Base-by-base conservation (phyloP, 805 yeast genomes). In the Metschnikowia peoriensis region DNA sequence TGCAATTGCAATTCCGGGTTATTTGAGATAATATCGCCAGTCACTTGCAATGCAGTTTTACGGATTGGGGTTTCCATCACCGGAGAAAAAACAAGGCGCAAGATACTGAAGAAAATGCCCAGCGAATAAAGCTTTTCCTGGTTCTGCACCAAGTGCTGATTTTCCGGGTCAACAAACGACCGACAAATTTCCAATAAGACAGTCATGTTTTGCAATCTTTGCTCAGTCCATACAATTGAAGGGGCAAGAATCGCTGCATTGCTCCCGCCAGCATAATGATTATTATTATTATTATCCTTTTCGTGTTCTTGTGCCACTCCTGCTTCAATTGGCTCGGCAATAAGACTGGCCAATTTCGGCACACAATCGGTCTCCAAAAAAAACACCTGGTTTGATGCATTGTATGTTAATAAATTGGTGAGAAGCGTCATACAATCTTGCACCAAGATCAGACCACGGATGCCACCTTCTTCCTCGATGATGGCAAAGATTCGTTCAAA, bases 291-390 rank as follows among this genome's bases (percentile, higher is more conserved):
- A n/a, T n/a, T n/a, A n/a, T 44, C 47, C 7, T 44, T 62, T 4
- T 53, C 27, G 38, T 22, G 4, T 22, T 22, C 22, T 22, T 22
- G 22, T 22, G 22, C 22, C 22, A 34, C 10, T 68, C 16, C 69
- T 2, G 72, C 77, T 1, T 69, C 72, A 12, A 82, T 66, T 0
- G 91, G 89, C 58, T 86, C 87, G 47, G 79, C 77, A 42, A 93
- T 72, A 11, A 93, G 68, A 11, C 68, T 69, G 0, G 86, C 85
- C 43, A 91, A 71, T 55, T 83, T 78, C 2, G 86, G 83, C 4
- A 89, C 73, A 60, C 96, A 86, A 44, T 85, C 88, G 1, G 97
- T 85, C 66, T 93, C 98, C 37, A 92, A 68, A 63, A 96, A 96
- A 49, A 85, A 78, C 53, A 86, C 88, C 66, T 94, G 99, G 67